Percentiles rank a stretch among this genome's conserved stretches.
Conservation (phyloP, 352 stramenopile species). For the Globisporangium yorkense region DNA sequence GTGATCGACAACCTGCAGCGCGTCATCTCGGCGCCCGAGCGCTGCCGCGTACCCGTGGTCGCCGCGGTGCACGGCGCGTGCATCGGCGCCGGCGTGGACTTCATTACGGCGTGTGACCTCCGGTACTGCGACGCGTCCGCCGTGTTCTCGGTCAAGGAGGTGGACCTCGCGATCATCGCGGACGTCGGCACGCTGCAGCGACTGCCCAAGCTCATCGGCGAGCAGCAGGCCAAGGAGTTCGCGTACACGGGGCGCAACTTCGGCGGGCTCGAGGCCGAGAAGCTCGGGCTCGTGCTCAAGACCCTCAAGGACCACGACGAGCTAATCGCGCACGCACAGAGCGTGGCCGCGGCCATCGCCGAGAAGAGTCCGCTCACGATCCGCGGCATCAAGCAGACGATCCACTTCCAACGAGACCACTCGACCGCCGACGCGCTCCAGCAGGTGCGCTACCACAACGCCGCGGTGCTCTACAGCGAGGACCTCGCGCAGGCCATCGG, state of each 20-base stretch:
- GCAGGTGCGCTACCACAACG: constrained; percentile 84
- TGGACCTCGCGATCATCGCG: constrained; percentile 86
- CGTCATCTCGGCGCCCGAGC: constrained; percentile 79
- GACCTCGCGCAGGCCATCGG: constrained; percentile 76
- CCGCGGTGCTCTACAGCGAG: constrained; percentile 78
- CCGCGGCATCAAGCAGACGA: constrained; percentile 84
- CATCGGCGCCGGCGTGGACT: constrained; percentile 84
- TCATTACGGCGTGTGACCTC: constrained; percentile 84
- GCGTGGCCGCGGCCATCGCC: constrained; percentile 60
- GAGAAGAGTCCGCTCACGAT: constrained; percentile 84
- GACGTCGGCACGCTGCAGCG: constrained; percentile 87
- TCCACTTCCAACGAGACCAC: constrained; percentile 86
- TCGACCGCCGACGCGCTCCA: constrained; percentile 65
- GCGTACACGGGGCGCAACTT: constrained; percentile 83
- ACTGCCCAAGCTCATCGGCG: constrained; percentile 77
- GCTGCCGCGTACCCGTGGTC: constrained; percentile 82
- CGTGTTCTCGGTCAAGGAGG: constrained; percentile 83
- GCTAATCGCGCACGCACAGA: constrained; percentile 44
- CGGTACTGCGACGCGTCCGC: constrained; percentile 81
- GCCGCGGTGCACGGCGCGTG: constrained; percentile 73
- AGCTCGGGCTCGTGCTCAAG: constrained; percentile 74
- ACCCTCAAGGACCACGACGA: constrained; percentile 52
- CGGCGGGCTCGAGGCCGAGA: constrained; percentile 64
- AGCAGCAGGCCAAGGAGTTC: constrained; percentile 82
- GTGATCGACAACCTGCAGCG: constrained; percentile 81